Conservation (phyloP, 352 stramenopile species). For the Phytopythium delawarense region DNA sequence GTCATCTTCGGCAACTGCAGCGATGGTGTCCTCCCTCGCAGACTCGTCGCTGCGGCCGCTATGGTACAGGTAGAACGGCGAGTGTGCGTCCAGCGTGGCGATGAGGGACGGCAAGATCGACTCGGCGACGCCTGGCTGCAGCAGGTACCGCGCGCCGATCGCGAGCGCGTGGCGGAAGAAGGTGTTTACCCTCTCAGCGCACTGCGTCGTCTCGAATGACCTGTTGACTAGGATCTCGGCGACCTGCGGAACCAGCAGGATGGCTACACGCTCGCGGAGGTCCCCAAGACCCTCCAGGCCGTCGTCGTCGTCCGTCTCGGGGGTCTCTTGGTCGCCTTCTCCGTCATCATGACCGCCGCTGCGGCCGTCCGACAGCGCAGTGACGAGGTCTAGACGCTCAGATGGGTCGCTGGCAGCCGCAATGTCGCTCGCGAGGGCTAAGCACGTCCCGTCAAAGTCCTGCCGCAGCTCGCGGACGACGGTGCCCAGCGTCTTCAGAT, state of each 20-base stretch:
- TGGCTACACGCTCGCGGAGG: slow-evolving; percentile 34
- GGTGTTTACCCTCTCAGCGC: slow-evolving; percentile 28
- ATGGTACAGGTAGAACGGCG: slow-evolving; percentile 53
- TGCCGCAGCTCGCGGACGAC: slow-evolving; percentile 31
- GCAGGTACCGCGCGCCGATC: slow-evolving; percentile 13
- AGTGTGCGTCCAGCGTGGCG: slow-evolving; percentile 53
- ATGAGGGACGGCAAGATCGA: slow-evolving; percentile 27
- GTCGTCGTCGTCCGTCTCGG: slow-evolving; percentile 1
- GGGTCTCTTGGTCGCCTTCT: neutral
- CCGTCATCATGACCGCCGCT: neutral
- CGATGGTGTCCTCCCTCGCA: neutral
- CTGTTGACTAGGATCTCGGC: slow-evolving; percentile 47
- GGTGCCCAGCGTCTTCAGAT: slow-evolving; percentile 2
- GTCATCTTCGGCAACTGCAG: neutral
- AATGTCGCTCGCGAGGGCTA: slow-evolving; percentile 38
- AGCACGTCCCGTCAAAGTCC: slow-evolving; percentile 53
- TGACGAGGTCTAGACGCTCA: slow-evolving; percentile 27
- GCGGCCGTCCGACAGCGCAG: neutral
- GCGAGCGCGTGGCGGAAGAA: slow-evolving; percentile 54
- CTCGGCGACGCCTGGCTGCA: slow-evolving; percentile 29
- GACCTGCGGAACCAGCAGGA: slow-evolving; percentile 51
- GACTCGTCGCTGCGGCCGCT: neutral
- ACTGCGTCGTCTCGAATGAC: slow-evolving; percentile 18
- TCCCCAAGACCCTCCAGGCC: slow-evolving; percentile 10
- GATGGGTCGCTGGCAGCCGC: slow-evolving; percentile 23